Percentiles rank a stretch among this genome's conserved stretches.
phyloP scores from a whole-genome alignment of 2,329 filamentous ascomycete genomes.

The Neopestalotiopsis sp. region DNA sequence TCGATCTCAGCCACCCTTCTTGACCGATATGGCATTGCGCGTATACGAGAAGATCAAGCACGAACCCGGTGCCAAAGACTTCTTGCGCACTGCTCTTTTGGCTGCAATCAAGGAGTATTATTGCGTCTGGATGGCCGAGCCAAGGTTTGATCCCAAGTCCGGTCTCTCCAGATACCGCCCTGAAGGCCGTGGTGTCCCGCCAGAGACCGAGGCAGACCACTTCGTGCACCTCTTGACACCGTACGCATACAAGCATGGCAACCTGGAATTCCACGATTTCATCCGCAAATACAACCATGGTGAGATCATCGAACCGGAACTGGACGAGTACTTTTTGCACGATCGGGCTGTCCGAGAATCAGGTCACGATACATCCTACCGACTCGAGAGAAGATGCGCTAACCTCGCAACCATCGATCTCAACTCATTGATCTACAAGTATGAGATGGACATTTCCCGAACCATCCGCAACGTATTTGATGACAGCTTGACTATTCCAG shows the following conservation, averaged over 20 bases:
- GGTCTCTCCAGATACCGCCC: constrained; percentile 87
- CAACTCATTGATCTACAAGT: constrained; percentile 95
- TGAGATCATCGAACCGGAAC: constrained; percentile 78
- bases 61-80: constrained; percentile 79
- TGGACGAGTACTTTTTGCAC: constrained; percentile 95
- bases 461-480: constrained; percentile 84
- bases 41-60: constrained; percentile 94
- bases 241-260: constrained; percentile 79
- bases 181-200: constrained; percentile 83
- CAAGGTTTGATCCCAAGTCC: constrained; percentile 77
- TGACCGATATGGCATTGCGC: constrained; percentile 95
- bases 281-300: constrained; percentile 86
- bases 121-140: constrained; percentile 82
- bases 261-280: constrained; percentile 81
- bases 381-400: constrained; percentile 85
- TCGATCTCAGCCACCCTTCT: constrained; percentile 92
- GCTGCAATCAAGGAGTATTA: constrained; percentile 98
- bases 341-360: constrained; percentile 96
- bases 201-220: constrained; percentile 87
- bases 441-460: constrained; percentile 90
- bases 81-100: constrained; percentile 78
- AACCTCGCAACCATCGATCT: constrained; percentile 93
- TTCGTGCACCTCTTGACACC: constrained; percentile 84
- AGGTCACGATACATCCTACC: constrained; percentile 95
- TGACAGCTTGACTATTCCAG: constrained; percentile 81